Conservation (phyloP, 345 rosid species). For the Hypericum perforatum region DNA sequence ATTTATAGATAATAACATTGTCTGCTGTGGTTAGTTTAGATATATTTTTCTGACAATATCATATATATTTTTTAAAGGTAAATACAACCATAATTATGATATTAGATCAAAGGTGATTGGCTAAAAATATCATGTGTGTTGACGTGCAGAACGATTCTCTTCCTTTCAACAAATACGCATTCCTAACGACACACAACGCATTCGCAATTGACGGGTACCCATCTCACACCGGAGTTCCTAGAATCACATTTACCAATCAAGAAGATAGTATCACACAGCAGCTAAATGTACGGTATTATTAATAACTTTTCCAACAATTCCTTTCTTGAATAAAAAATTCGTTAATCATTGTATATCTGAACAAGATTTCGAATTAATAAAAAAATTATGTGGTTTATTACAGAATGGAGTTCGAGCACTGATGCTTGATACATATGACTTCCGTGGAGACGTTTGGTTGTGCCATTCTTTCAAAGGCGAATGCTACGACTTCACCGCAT, state of each 20-base stretch:
- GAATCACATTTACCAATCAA: conserved; percentile 47
- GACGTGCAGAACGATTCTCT: conserved; percentile 46
- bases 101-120: no score
- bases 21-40: no score
- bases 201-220: conserved; percentile 51
- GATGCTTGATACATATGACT: conserved; percentile 68
- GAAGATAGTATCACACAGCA: conserved; percentile 56
- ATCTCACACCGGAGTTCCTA: conserved; percentile 37
- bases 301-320: no score
- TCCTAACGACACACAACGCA: conserved; percentile 59
- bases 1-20: no score
- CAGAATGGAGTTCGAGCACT: conserved; percentile 63
- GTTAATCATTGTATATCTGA: no score
- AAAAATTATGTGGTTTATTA: background rate
- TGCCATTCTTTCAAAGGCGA: conserved; percentile 57
- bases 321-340: no score
- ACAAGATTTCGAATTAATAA: no score
- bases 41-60: no score
- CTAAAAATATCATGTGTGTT: no score
- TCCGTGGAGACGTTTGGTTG: conserved; percentile 52
- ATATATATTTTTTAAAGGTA: no score
- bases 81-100: no score
- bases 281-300: conserved; percentile 32
- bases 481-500: conserved; percentile 52
- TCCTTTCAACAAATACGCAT: conserved; percentile 63